phyloP scores from a whole-genome alignment of 345 rosid species.

The Linum lewisii region DNA sequence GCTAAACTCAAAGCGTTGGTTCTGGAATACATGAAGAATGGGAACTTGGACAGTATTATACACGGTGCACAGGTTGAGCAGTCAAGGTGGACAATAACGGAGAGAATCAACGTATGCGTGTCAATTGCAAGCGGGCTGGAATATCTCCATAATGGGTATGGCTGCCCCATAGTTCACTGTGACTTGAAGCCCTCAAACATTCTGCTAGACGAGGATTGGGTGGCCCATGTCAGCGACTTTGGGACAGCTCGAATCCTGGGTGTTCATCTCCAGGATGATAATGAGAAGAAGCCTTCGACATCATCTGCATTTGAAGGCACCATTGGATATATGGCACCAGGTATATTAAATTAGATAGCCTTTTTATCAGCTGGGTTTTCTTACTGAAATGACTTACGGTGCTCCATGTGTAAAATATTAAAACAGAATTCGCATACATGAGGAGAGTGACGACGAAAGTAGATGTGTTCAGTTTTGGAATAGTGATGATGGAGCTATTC shows the following conservation, averaged over 20 bases:
- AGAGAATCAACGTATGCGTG: constrained; percentile 43
- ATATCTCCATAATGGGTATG: constrained; percentile 73
- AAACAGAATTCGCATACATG: constrained; percentile 83
- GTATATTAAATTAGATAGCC: constrained; percentile 22
- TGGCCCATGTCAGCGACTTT: constrained; percentile 86
- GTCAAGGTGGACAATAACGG: constrained; percentile 31
- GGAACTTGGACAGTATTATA: constrained; percentile 55
- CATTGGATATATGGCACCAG: constrained; percentile 91
- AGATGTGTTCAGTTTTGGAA: constrained; percentile 82
- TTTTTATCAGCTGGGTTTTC: neutral
- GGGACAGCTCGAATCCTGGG: constrained; percentile 84
- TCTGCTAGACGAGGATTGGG: constrained; percentile 51
- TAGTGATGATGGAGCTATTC: constrained; percentile 61
- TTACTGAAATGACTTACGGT: neutral
- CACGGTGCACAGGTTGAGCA: constrained; percentile 24
- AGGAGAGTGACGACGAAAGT: constrained; percentile 64
- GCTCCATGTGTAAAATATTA: too few relatives aligned
- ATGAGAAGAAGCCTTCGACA: constrained; percentile 34
- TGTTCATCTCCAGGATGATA: constrained; percentile 36
- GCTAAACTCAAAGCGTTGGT: constrained; percentile 65
- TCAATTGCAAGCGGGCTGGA: constrained; percentile 58
- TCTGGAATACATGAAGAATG: constrained; percentile 69
- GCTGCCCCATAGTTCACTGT: constrained; percentile 66
- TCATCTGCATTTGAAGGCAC: constrained; percentile 73
- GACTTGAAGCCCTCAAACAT: constrained; percentile 86